Percentiles rank a stretch among this genome's conserved stretches.
These are phyloP conservation scores for Ogataea zsoltii DNA, from an alignment of 805 yeast genomes.

Conservation along the genomic window DNA sequence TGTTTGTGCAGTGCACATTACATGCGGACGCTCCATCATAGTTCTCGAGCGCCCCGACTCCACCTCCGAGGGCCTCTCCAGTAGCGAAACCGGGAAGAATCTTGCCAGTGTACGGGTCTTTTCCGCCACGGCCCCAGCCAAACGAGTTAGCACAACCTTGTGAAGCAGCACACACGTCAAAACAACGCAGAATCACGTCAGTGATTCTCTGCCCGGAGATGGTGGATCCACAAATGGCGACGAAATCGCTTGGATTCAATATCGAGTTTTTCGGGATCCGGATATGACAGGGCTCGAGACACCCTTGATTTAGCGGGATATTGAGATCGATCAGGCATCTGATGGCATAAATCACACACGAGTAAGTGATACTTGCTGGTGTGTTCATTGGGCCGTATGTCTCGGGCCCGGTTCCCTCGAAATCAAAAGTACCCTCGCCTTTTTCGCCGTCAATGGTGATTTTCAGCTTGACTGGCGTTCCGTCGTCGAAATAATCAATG, in stretches of 20 bases:
- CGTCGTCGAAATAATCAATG: constrained; percentile 54
- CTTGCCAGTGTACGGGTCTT: constrained; percentile 38
- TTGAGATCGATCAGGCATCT: constrained; percentile 50
- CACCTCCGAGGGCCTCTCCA: constrained; percentile 57
- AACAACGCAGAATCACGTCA: constrained; percentile 54
- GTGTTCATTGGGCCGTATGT: constrained; percentile 55
- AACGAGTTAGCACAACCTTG: constrained; percentile 61
- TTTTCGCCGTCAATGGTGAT: constrained; percentile 42
- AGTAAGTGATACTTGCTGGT: constrained; percentile 52
- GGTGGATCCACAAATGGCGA: constrained; percentile 55
- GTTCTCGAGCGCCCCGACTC: constrained; percentile 52
- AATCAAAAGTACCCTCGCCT: constrained; percentile 49
- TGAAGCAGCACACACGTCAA: constrained; percentile 56
- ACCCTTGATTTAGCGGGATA: constrained; percentile 59
- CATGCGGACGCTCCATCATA: constrained; percentile 49
- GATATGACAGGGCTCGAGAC: constrained; percentile 45
- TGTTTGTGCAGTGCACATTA: constrained; percentile 55
- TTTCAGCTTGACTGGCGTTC: constrained; percentile 47
- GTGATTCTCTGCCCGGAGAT: constrained; percentile 58
- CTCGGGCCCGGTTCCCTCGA: constrained; percentile 51
- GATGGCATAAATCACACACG: constrained; percentile 54
- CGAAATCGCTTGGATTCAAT: constrained; percentile 45
- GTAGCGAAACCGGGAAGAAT: constrained; percentile 52
- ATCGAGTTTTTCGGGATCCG: constrained; percentile 34
- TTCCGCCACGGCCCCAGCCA: constrained; percentile 53